Percentiles rank a stretch among this genome's conserved stretches.
Evolutionary conservation across 108 stramenopile species (phyloP).

Genomic region (Pseudonitzschia pungens): DNA sequence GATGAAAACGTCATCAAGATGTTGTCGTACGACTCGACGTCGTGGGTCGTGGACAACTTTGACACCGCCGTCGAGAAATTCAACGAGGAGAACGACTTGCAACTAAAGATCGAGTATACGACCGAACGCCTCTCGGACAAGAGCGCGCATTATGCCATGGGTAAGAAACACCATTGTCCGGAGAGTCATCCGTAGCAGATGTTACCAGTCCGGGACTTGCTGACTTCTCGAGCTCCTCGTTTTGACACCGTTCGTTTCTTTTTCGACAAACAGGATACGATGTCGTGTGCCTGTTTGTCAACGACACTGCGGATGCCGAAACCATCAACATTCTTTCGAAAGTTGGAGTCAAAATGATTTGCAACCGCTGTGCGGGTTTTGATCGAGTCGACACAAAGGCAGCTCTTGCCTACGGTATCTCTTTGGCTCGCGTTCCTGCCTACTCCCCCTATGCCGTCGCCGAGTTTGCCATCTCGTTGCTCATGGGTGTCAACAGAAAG

Average conservation of each 20-base stretch:
- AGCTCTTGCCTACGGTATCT: conserved; percentile 60
- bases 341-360: conserved; percentile 65
- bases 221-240: background rate
- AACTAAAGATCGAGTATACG: conserved; percentile 62
- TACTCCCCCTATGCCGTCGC: conserved; percentile 85
- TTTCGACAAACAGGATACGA: conserved; percentile 63
- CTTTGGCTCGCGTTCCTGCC: conserved; percentile 75
- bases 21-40: conserved; percentile 65
- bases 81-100: conserved; percentile 42
- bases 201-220: background rate
- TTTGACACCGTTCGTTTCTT: background rate
- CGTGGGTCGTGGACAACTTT: conserved; percentile 56
- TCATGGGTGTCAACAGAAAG: conserved; percentile 76
- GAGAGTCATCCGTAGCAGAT: conserved; percentile 5
- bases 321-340: conserved; percentile 47
- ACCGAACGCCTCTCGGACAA: conserved; percentile 44
- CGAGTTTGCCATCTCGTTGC: conserved; percentile 74
- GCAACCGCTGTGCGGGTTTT: conserved; percentile 72
- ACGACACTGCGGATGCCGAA: conserved; percentile 65
- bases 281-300: conserved; percentile 76
- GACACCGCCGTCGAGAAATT: conserved; percentile 44
- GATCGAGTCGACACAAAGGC: conserved; percentile 74
- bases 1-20: conserved; percentile 35
- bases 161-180: background rate
- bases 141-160: conserved; percentile 16